Conservation (phyloP, 1,139 yeast species). For the Saccharomyces hybrid region DNA sequence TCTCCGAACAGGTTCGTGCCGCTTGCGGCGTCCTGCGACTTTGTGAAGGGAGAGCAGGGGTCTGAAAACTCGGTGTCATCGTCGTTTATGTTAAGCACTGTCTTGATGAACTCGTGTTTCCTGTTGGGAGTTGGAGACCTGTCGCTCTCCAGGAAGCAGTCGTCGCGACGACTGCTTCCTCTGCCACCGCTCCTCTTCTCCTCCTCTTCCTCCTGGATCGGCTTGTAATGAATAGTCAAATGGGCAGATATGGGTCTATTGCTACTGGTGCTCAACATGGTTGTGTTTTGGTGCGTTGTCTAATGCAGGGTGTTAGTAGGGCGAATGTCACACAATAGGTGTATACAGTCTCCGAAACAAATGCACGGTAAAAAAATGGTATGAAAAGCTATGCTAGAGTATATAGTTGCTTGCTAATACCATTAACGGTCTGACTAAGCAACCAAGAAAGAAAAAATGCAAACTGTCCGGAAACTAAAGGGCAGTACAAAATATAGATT, state of each 20-base stretch:
- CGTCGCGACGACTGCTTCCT: background rate
- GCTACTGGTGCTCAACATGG: background rate
- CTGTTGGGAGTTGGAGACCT: background rate
- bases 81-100: background rate
- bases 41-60: background rate
- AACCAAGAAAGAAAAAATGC: background rate
- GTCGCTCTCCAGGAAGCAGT: background rate
- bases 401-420: background rate
- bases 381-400: background rate
- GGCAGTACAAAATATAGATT: background rate
- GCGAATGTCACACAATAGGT: background rate
- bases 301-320: no score
- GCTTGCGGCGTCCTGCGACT: background rate
- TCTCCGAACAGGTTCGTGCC: background rate
- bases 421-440: background rate
- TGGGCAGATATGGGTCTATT: constrained; percentile 6
- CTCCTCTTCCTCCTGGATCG: background rate
- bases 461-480: background rate
- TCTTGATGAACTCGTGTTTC: background rate
- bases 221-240: constrained; percentile 4
- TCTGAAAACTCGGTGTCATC: background rate
- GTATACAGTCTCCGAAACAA: background rate
- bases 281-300: background rate
- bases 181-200: background rate
- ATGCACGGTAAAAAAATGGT: background rate